phyloP scores from a whole-genome alignment of 371 early-diverging fungal species.

The Lichtheimia hyalospora region DNA sequence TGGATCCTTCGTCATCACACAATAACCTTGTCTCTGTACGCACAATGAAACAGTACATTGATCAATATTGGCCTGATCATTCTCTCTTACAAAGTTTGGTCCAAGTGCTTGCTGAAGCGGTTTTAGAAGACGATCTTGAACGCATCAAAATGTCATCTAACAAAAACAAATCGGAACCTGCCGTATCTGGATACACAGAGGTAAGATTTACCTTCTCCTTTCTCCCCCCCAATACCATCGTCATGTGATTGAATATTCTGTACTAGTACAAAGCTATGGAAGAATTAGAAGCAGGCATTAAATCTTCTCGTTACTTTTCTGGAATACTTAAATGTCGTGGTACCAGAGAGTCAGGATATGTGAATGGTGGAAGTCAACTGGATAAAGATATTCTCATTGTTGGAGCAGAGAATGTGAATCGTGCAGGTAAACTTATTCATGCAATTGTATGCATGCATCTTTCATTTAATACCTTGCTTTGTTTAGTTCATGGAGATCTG shows the following conservation, averaged over 20 bases:
- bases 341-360: conserved; percentile 58
- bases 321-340: conserved; percentile 55
- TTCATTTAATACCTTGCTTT: background rate
- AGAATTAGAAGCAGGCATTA: conserved; percentile 61
- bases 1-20: background rate
- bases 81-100: conserved; percentile 46
- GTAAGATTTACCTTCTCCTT: conserved; percentile 18
- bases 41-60: conserved; percentile 45
- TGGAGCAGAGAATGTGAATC: conserved; percentile 74
- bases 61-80: conserved; percentile 37
- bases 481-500: conserved; percentile 74
- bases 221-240: background rate
- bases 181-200: conserved; percentile 52
- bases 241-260: background rate
- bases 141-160: conserved; percentile 28
- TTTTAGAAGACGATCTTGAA: conserved; percentile 52
- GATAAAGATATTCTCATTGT: conserved; percentile 60
- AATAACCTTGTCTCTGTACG: conserved; percentile 13
- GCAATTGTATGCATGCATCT: background rate
- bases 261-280: conserved; percentile 57
- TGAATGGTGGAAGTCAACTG: conserved; percentile 47
- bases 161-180: conserved; percentile 22
- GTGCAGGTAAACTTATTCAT: conserved; percentile 56
- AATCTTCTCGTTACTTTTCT: conserved; percentile 54
- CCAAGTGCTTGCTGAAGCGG: conserved; percentile 50